A percentile compares a stretch with the other conserved stretches of the same genome.
Conservation (phyloP, 2,329 filamentous ascomycete genomes). For the Whalleya microplaca region DNA sequence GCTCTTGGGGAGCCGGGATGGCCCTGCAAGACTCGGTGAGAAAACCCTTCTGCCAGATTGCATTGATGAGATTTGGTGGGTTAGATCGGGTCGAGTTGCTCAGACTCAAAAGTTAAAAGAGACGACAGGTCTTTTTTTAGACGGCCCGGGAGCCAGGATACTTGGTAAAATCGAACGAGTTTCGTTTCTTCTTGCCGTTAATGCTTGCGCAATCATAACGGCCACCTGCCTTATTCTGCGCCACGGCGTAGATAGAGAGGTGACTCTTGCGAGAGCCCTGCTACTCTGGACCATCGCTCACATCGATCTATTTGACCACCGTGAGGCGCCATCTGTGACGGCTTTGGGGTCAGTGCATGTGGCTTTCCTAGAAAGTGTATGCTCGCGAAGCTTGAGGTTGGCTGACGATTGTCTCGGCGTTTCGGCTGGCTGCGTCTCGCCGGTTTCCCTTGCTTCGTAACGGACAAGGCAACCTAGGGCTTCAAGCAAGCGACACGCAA, state of each 20-base stretch:
- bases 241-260: neutral
- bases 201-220: neutral
- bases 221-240: neutral
- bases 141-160: neutral
- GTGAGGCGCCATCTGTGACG: neutral
- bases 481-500: neutral
- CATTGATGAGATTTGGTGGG: slow-evolving; percentile 26
- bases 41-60: slow-evolving; percentile 25
- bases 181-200: neutral
- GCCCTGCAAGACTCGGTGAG: slow-evolving; percentile 23
- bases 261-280: neutral
- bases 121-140: slow-evolving; percentile 26
- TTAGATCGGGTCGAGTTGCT: slow-evolving; percentile 30
- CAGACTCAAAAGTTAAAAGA: slow-evolving; percentile 28
- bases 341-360: neutral
- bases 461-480: neutral
- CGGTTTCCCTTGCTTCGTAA: neutral
- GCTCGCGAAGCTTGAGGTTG: slow-evolving; percentile 1
- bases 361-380: neutral
- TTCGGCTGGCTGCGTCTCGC: slow-evolving; percentile 21
- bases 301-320: neutral
- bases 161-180: neutral
- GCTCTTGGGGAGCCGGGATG: slow-evolving; percentile 25
- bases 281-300: neutral
- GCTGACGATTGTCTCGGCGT: slow-evolving; percentile 20